Conservation (phyloP, 331 rosid species). For the Spiraea crenata region DNA sequence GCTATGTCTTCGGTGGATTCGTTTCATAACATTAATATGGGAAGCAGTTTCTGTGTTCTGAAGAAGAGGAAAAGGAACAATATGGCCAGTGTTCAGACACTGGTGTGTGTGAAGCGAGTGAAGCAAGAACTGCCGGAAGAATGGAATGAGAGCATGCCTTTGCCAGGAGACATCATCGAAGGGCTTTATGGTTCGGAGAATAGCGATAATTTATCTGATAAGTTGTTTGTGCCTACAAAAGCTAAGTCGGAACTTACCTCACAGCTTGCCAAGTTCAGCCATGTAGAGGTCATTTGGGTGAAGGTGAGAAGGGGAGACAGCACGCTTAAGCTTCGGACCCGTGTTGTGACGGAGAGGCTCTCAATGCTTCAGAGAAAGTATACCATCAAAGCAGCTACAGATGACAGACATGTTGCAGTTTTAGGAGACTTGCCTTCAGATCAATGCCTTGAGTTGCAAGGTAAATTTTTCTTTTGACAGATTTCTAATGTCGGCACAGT, state of each 20-base stretch:
- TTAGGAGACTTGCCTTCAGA: slow-evolving; percentile 56
- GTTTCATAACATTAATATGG: slow-evolving; percentile 1
- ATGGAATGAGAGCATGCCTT: slow-evolving; percentile 76
- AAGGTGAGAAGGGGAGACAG: slow-evolving; percentile 63
- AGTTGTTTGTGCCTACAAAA: slow-evolving; percentile 40
- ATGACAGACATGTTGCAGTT: slow-evolving; percentile 60
- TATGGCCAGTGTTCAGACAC: slow-evolving; percentile 36
- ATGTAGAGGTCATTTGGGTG: slow-evolving; percentile 44
- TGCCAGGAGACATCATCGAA: slow-evolving; percentile 72
- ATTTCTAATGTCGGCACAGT: neutral
- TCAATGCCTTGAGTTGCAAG: slow-evolving; percentile 57
- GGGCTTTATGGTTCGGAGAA: slow-evolving; percentile 35
- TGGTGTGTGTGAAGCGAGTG: slow-evolving; percentile 64
- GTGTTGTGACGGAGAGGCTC: slow-evolving; percentile 45
- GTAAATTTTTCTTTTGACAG: slow-evolving; percentile 27
- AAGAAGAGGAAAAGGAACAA: neutral
- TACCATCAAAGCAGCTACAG: slow-evolving; percentile 52
- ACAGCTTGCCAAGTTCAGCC: slow-evolving; percentile 49
- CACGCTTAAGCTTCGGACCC: slow-evolving; percentile 42
- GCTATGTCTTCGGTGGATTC: neutral
- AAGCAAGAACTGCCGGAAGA: slow-evolving; percentile 57
- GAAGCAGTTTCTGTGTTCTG: neutral
- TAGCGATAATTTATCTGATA: slow-evolving; percentile 15
- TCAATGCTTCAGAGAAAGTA: slow-evolving; percentile 44
- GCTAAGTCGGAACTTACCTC: slow-evolving; percentile 54